phyloP scores from a whole-genome alignment of 75 land plant genomes.

The Pinus taeda region DNA sequence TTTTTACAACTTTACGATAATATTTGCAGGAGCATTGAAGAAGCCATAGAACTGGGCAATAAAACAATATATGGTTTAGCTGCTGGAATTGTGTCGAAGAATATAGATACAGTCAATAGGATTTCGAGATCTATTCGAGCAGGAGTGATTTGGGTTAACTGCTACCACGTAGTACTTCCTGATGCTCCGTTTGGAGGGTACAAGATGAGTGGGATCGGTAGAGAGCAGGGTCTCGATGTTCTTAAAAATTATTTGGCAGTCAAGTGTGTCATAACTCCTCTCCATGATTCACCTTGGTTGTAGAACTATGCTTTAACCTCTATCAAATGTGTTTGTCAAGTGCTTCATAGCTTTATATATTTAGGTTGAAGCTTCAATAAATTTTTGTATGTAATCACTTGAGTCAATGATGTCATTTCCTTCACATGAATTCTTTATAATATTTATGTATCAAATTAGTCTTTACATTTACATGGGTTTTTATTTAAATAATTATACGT shows the following conservation, averaged over 20 bases:
- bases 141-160: slow-evolving; percentile 75
- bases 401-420: no score
- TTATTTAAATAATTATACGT: no score
- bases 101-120: slow-evolving; percentile 60
- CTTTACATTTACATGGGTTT: no score
- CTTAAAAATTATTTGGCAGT: slow-evolving; percentile 50
- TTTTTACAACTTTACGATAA: background rate
- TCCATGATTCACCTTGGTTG: slow-evolving; percentile 74
- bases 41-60: slow-evolving; percentile 67
- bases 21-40: slow-evolving; percentile 49
- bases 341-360: no score
- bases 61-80: slow-evolving; percentile 66
- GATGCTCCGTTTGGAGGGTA: slow-evolving; percentile 79
- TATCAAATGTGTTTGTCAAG: background rate
- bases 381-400: no score
- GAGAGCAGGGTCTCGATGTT: slow-evolving; percentile 56
- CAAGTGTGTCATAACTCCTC: slow-evolving; percentile 69
- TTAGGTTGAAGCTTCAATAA: no score
- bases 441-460: no score
- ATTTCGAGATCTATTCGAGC: slow-evolving; percentile 59
- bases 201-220: slow-evolving; percentile 80
- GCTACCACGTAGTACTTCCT: slow-evolving; percentile 41
- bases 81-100: slow-evolving; percentile 66
- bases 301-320: background rate
- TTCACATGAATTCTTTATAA: no score